Evolutionary conservation across 306 rosid species (phyloP).

Genomic region (Oxytropis ochrocephala): DNA sequence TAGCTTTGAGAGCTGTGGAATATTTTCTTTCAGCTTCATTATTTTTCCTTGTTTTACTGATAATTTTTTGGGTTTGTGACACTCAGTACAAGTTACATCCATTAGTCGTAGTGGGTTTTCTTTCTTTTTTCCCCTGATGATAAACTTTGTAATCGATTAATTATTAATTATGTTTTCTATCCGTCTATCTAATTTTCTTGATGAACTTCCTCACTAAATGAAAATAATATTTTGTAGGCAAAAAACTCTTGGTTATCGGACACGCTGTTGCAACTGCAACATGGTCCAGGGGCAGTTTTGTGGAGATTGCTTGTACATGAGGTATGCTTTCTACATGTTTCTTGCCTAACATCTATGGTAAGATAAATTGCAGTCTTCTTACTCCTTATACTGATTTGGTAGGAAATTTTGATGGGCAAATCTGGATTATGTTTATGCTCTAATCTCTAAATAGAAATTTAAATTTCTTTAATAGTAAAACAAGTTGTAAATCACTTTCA

Average conservation of each 20-base stretch:
- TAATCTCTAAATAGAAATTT: not conserved
- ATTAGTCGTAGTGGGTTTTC: not conserved
- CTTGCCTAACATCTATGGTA: not conserved
- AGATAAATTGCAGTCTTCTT: not conserved
- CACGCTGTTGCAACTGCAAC: conserved; percentile 65
- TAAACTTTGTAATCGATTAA: not conserved
- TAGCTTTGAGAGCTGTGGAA: not conserved
- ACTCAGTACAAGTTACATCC: not conserved
- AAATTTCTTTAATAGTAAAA: not conserved
- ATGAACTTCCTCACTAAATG: conserved; percentile 16
- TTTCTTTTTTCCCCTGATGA: not conserved
- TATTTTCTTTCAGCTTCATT: not conserved
- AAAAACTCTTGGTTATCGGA: conserved; percentile 81
- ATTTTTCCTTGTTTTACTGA: not conserved
- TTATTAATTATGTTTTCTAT: not conserved
- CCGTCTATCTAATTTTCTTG: not conserved
- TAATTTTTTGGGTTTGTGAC: not conserved
- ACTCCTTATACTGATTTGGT: conserved; percentile 2
- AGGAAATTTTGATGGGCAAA: not conserved
- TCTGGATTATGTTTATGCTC: not conserved
- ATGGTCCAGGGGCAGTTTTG: conserved; percentile 86
- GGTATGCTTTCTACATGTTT: conserved; percentile 41
- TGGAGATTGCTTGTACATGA: conserved; percentile 96
- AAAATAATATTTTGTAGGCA: conserved; percentile 55
- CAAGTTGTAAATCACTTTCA: not conserved